phyloP scores from a whole-genome alignment of 768 basidiomycete genomes.

The Russula virescens region DNA sequence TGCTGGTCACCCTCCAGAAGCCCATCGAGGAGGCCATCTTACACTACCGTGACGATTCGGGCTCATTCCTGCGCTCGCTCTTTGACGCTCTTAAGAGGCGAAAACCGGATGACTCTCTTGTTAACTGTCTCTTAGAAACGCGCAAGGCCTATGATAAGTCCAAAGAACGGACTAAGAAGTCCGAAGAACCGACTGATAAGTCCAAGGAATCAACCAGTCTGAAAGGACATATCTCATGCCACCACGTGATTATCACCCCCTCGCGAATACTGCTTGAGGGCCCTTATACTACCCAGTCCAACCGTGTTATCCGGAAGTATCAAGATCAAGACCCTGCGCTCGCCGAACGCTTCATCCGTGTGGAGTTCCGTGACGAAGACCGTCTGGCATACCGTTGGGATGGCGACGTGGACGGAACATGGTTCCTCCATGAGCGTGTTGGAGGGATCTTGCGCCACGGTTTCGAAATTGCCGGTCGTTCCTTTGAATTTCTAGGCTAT shows the following conservation, averaged over 20 bases:
- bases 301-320: constrained; percentile 71
- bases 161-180: too few relatives aligned
- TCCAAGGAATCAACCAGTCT: too few relatives aligned
- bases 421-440: constrained; percentile 40
- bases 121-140: constrained; percentile 43
- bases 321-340: constrained; percentile 32
- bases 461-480: constrained; percentile 61
- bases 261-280: constrained; percentile 72
- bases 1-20: constrained; percentile 41
- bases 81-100: constrained; percentile 43
- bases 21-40: constrained; percentile 39
- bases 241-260: constrained; percentile 72
- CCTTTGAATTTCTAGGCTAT: constrained; percentile 78
- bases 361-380: constrained; percentile 84
- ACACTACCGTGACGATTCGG: constrained; percentile 31
- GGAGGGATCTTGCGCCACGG: constrained; percentile 47
- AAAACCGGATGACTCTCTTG: constrained; percentile 36
- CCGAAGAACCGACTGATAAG: too few relatives aligned
- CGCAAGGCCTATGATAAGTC: constrained; percentile 24
- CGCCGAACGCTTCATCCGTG: constrained; percentile 69
- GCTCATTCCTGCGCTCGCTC: constrained; percentile 51
- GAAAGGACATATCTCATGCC: constrained; percentile 52
- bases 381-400: constrained; percentile 68
- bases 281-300: constrained; percentile 69
- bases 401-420: constrained; percentile 51